Conservation (phyloP, 768 basidiomycete species). For the Russula compacta region DNA sequence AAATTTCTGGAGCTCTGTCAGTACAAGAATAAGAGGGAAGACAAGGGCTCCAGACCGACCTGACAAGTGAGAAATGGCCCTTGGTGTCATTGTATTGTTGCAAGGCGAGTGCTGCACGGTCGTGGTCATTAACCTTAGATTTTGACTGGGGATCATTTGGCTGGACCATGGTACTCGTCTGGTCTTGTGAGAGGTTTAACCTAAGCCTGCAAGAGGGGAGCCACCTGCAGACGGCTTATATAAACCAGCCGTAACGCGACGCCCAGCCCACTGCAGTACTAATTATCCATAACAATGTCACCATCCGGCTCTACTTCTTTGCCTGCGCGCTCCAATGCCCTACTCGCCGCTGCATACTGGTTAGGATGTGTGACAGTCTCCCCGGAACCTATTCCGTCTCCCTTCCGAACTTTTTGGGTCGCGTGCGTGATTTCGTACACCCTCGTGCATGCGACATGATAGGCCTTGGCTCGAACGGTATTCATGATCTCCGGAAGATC, state of each 20-base stretch:
- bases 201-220: neutral
- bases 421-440: constrained; percentile 93
- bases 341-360: constrained; percentile 69
- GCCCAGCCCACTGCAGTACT: no score
- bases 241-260: neutral
- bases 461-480: constrained; percentile 71
- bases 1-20: constrained; percentile 63
- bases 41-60: constrained; percentile 38
- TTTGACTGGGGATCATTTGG: constrained; percentile 32
- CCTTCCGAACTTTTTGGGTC: constrained; percentile 64
- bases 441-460: constrained; percentile 93
- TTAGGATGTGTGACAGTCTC: constrained; percentile 95
- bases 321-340: constrained; percentile 47
- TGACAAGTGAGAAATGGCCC: constrained; percentile 95
- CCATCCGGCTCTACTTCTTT: constrained; percentile 25
- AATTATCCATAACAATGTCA: constrained; percentile 28
- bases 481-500: constrained; percentile 80
- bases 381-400: constrained; percentile 77
- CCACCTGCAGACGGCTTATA: neutral
- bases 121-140: constrained; percentile 24
- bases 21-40: neutral
- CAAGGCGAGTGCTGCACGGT: constrained; percentile 36
- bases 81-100: constrained; percentile 83
- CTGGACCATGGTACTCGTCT: constrained; percentile 36
- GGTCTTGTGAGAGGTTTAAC: constrained; percentile 4